Conservation (phyloP, 2,329 filamentous ascomycete genomes). For the Cercospora beticola region DNA sequence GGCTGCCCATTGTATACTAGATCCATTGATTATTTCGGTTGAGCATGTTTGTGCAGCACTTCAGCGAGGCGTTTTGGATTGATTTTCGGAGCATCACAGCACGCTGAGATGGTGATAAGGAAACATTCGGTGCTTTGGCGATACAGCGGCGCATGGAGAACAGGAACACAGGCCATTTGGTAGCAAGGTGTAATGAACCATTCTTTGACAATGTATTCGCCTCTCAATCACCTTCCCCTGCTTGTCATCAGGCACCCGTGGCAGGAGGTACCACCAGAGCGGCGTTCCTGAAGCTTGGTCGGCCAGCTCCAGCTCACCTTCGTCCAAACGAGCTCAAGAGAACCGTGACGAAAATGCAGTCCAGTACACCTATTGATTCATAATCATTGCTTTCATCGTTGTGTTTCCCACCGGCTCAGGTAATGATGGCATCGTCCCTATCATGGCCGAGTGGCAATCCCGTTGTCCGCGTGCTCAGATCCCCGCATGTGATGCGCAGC, state of each 20-base stretch:
- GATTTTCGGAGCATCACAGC: conserved; percentile 1
- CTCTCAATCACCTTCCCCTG: neutral
- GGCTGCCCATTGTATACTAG: neutral
- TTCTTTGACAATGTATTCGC: neutral
- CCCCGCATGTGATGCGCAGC: conserved; percentile 2
- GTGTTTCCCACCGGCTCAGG: neutral
- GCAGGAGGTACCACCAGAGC: neutral
- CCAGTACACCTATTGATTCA: neutral
- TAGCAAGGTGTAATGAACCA: neutral
- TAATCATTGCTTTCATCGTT: neutral
- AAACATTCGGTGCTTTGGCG: neutral
- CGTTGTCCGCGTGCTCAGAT: conserved; percentile 3
- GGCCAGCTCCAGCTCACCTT: neutral
- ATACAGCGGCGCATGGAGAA: neutral
- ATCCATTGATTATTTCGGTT: neutral
- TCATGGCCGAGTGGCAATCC: conserved; percentile 2
- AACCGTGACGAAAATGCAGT: neutral
- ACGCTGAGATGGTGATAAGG: neutral
- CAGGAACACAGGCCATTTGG: neutral
- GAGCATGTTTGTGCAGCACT: conserved; percentile 4
- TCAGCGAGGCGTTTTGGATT: conserved; percentile 21
- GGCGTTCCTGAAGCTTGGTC: neutral
- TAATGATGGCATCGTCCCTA: neutral
- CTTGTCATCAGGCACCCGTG: neutral
- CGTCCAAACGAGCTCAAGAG: neutral